Evolutionary conservation across 371 early-diverging fungal genomes (phyloP), one percentile per base, ranked within the genome.

Genomic region (Lichtheimia ornata): DNA sequence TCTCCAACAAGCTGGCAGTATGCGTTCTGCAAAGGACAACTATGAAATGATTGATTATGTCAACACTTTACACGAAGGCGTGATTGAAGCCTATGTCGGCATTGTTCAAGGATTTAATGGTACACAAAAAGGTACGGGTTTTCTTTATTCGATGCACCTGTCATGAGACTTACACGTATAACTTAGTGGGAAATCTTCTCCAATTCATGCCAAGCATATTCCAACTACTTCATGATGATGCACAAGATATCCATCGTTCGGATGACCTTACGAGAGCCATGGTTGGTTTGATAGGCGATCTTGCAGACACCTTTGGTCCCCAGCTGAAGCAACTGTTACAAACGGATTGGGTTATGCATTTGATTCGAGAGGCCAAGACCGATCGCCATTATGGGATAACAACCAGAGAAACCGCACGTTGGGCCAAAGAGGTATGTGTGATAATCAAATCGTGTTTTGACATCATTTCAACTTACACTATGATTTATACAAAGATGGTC

Each of bases 81-180:
- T 94, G 64, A 73, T 96, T 27, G 97, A 97, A 73, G 96, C 97
- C 12, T 96, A 93, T 73, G 91, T 95, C n/a, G 97, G 98, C 51
- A 95, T 98, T 53, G 85, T 89, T 1, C 97, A 97, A 67, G 98
- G 96, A 2, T 72, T 97, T 71, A 90, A 90, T 70, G 75, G 84
- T 0, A 89, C 58, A 22, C 28, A 52, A 25, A 43, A 86, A 89
- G 83, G 40, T 65, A 71, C 22, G 22, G 43, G 65, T 91, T 92
- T 92, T 79, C 89, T 88, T 35, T 35, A 9, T 35, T 35, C 35
- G 63, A 89, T 30, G 5, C 3, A n/a, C 4, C 0, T 24, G 12
- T 35, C 5, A 35, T 7, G 53, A 17, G 14, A 53, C 35, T 35
- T 2, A 35, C 35, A 35, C 35, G 9, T 6, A 35, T 35, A 9